These are phyloP conservation scores for Cystoderma amianthinum DNA, from an alignment of 768 basidiomycete species.

Conservation along the genomic window DNA sequence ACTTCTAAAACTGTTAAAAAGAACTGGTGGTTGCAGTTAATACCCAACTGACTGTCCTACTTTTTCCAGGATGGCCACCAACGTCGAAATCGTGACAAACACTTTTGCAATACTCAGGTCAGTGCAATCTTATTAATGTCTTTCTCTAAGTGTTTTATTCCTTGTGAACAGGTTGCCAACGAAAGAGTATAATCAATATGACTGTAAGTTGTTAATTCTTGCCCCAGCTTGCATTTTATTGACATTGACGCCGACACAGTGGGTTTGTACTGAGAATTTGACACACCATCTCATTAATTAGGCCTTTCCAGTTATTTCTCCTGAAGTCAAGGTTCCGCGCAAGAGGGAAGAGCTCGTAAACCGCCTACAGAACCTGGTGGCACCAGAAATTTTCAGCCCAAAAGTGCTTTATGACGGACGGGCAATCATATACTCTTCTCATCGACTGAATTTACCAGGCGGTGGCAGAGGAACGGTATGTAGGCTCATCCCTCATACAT, in stretches of 20 bases:
- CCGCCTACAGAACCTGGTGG: slow-evolving; percentile 27
- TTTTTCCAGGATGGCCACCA: background rate
- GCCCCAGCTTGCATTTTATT: no score
- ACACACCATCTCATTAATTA: no score
- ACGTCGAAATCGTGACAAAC: background rate
- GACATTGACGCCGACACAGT: no score
- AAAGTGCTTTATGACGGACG: slow-evolving; percentile 40
- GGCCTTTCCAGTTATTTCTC: slow-evolving; percentile 13
- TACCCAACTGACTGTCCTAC: background rate
- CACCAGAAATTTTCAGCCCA: slow-evolving; percentile 29
- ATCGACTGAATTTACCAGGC: slow-evolving; percentile 16
- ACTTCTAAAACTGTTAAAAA: background rate
- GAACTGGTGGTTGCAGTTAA: background rate
- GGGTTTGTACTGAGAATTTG: no score
- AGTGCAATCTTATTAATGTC: no score
- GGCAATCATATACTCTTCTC: slow-evolving; percentile 31
- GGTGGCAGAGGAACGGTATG: slow-evolving; percentile 20
- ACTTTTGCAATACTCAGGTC: background rate
- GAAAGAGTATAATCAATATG: background rate
- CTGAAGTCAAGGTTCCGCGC: slow-evolving; percentile 12
- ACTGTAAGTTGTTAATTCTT: background rate
- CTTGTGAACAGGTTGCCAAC: no score
- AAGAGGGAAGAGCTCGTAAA: slow-evolving; percentile 25
- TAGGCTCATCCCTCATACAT: slow-evolving; percentile 5
- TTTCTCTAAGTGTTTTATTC: no score